phyloP scores from a whole-genome alignment of 495 filamentous ascomycete genomes.

The Thozetella sp. region DNA sequence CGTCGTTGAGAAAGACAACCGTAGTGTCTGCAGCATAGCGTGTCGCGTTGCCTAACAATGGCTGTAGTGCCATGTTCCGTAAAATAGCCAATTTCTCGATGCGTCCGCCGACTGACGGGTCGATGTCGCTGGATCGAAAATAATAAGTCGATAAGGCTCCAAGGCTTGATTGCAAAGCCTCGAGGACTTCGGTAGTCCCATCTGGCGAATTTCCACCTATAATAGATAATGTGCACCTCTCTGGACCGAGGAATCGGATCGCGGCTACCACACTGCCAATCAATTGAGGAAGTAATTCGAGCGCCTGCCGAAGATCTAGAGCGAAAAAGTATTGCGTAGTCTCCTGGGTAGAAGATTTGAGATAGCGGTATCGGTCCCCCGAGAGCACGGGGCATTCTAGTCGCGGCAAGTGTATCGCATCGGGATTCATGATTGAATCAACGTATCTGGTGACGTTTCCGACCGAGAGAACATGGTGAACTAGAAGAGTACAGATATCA shows the following conservation, averaged over 20 bases:
- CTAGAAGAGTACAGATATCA: not conserved
- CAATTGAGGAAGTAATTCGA: slow-evolving; percentile 33
- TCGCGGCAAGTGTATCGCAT: not conserved
- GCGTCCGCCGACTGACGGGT: slow-evolving; percentile 31
- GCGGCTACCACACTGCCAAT: slow-evolving; percentile 38
- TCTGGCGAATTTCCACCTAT: slow-evolving; percentile 44
- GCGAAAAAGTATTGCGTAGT: slow-evolving; percentile 43
- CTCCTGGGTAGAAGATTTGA: not conserved
- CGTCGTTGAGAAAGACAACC: slow-evolving; percentile 45
- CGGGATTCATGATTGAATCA: not conserved
- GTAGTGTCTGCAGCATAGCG: slow-evolving; percentile 26
- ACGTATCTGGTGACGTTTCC: not conserved
- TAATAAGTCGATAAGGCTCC: slow-evolving; percentile 33
- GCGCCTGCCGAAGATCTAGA: slow-evolving; percentile 37
- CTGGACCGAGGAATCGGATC: slow-evolving; percentile 39
- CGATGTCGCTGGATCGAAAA: slow-evolving; percentile 29
- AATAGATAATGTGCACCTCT: slow-evolving; percentile 42
- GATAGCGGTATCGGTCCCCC: not conserved
- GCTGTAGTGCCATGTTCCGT: slow-evolving; percentile 41
- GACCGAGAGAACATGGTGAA: not conserved
- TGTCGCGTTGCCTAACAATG: slow-evolving; percentile 21
- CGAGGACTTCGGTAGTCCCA: slow-evolving; percentile 43
- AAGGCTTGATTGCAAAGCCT: slow-evolving; percentile 25
- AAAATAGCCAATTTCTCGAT: slow-evolving; percentile 34
- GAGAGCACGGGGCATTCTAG: not conserved